Evolutionary conservation across 2,329 filamentous ascomycete species (phyloP).

Genomic region (Claviceps arundinis): DNA sequence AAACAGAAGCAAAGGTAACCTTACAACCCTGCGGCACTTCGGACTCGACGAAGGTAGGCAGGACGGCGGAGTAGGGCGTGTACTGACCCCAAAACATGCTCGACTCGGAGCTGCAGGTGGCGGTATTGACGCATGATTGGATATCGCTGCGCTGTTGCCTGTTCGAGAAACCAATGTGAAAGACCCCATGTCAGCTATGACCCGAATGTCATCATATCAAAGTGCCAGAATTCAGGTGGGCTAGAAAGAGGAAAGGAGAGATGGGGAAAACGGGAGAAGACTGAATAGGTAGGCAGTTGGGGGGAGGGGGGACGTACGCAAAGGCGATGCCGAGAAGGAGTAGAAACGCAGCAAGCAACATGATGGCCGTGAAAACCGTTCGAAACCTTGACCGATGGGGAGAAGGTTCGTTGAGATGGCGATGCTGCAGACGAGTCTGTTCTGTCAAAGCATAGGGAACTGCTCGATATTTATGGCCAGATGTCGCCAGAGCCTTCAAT

Average conservation of each 20-base stretch:
- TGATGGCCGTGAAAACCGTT: constrained; percentile 8
- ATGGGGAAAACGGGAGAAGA: background rate
- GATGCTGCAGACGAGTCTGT: background rate
- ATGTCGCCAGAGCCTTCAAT: constrained; percentile 10
- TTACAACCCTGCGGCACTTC: constrained; percentile 52
- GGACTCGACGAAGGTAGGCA: constrained; percentile 44
- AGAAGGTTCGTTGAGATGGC: background rate
- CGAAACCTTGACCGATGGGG: constrained; percentile 5
- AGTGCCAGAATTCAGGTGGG: no score
- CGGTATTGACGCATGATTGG: background rate
- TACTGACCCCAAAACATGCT: constrained; percentile 77
- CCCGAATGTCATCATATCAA: background rate
- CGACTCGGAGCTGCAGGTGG: constrained; percentile 41
- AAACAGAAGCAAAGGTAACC: constrained; percentile 65
- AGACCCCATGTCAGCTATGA: background rate
- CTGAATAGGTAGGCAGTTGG: background rate
- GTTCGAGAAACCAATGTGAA: background rate
- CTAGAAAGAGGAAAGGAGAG: background rate
- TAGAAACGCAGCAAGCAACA: constrained; percentile 7
- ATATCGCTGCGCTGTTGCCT: constrained; percentile 6
- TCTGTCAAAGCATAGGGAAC: constrained; percentile 10
- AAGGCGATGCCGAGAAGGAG: constrained; percentile 9
- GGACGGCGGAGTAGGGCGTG: constrained; percentile 67
- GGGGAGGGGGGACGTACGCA: constrained; percentile 5
- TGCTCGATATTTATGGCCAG: constrained; percentile 17